Percentiles rank a stretch among this genome's conserved stretches.
Conservation (phyloP, 805 yeast species). For the Lipomyces japonicus region DNA sequence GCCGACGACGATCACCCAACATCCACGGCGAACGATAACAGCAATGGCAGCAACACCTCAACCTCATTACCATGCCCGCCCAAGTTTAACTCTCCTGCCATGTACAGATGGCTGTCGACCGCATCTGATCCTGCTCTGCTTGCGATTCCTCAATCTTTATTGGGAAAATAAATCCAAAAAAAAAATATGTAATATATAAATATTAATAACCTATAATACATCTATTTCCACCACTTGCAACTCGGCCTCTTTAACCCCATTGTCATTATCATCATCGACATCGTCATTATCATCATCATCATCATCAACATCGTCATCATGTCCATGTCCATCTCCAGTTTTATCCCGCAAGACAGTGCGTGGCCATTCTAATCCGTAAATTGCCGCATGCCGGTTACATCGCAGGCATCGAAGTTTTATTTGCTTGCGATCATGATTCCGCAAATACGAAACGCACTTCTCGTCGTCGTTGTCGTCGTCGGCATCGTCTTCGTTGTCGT, state of each 20-base stretch:
- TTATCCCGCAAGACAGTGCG: background rate
- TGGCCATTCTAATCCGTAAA: conserved; percentile 36
- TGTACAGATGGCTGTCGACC: conserved; percentile 23
- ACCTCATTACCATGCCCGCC: background rate
- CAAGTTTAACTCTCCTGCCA: conserved; percentile 1
- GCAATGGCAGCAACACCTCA: background rate
- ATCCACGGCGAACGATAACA: no score
- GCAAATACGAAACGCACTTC: conserved; percentile 9
- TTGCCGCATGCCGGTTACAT: conserved; percentile 36
- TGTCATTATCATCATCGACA: background rate
- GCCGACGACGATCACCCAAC: conserved; percentile 15
- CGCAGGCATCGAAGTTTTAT: conserved; percentile 30
- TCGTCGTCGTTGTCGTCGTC: background rate
- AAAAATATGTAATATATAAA: background rate
- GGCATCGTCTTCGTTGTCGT: background rate
- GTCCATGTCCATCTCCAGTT: no score
- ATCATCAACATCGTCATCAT: background rate
- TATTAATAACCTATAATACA: background rate
- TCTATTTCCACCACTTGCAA: background rate
- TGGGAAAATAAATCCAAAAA: no score
- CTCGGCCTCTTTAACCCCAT: background rate
- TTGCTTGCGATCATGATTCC: background rate
- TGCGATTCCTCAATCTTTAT: conserved; percentile 13
- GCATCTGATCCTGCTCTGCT: conserved; percentile 5
- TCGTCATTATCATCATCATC: conserved; percentile 6